Conservation (phyloP, 345 rosid species). For the Populus simonii region DNA sequence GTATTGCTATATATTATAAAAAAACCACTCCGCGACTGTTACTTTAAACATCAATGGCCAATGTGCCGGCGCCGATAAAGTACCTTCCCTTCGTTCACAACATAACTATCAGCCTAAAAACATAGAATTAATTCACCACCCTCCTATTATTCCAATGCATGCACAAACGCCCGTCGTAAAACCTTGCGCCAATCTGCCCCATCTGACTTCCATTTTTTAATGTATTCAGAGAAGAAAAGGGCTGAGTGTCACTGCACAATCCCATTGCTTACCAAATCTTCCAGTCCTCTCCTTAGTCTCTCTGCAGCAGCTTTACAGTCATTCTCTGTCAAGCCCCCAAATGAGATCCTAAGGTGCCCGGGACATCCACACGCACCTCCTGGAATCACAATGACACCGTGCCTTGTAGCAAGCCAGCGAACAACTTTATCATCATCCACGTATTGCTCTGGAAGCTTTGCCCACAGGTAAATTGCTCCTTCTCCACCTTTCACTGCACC, state of each 20-base stretch:
- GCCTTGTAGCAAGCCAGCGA: slow-evolving; percentile 76
- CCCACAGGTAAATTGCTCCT: slow-evolving; percentile 95
- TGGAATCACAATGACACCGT: slow-evolving; percentile 78
- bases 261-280: slow-evolving; percentile 60
- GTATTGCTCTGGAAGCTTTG: slow-evolving; percentile 59
- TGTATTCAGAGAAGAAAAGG: not conserved
- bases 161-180: not conserved
- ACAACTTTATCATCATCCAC: slow-evolving; percentile 58
- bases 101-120: not conserved
- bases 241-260: slow-evolving; percentile 30
- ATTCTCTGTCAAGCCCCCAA: slow-evolving; percentile 70
- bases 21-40: no score
- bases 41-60: not conserved
- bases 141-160: slow-evolving; percentile 1
- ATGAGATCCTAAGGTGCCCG: slow-evolving; percentile 68
- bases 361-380: slow-evolving; percentile 75
- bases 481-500: slow-evolving; percentile 84
- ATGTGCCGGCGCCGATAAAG: no score
- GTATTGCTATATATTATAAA: no score
- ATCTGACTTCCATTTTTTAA: not conserved
- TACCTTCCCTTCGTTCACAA: not conserved
- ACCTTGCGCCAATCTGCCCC: not conserved
- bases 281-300: slow-evolving; percentile 66
- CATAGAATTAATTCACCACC: not conserved
- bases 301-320: slow-evolving; percentile 64